These are phyloP conservation scores for Pseudogymnoascus sp. DNA, from an alignment of 2,329 filamentous ascomycete genomes.

Conservation along the genomic window DNA sequence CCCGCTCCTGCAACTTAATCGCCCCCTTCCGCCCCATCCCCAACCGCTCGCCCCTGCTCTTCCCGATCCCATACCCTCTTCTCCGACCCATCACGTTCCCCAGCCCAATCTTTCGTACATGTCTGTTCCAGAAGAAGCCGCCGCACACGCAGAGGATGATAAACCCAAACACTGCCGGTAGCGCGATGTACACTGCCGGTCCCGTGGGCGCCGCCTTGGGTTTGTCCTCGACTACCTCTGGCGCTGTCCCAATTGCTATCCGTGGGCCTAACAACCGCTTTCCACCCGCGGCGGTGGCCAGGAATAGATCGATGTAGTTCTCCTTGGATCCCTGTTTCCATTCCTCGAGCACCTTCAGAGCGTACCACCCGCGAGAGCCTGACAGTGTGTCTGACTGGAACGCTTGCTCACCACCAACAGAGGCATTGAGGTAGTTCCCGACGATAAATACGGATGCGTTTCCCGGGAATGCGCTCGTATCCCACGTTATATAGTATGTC, in stretches of 20 bases:
- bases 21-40: conserved; percentile 19
- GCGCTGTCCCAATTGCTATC: conserved; percentile 1
- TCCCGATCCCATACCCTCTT: conserved; percentile 23
- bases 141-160: conserved; percentile 20
- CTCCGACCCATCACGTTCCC: conserved; percentile 25
- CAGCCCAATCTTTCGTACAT: conserved; percentile 22
- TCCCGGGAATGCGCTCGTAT: conserved; percentile 19
- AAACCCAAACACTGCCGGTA: conserved; percentile 23
- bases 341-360: neutral
- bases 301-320: neutral
- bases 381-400: conserved; percentile 19
- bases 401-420: conserved; percentile 21
- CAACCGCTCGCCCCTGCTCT: conserved; percentile 23
- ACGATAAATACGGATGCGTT: conserved; percentile 22
- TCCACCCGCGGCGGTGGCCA: neutral
- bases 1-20: conserved; percentile 21
- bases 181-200: conserved; percentile 23
- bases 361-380: neutral
- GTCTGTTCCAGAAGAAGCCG: conserved; percentile 21
- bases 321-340: neutral
- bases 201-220: conserved; percentile 17
- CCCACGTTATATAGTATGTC: conserved; percentile 28
- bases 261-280: neutral
- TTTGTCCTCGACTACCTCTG: neutral
- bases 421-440: conserved; percentile 24